Base-by-base conservation (phyloP, 2,329 filamentous ascomycete genomes). In the Lasiodiplodia sp. region DNA sequence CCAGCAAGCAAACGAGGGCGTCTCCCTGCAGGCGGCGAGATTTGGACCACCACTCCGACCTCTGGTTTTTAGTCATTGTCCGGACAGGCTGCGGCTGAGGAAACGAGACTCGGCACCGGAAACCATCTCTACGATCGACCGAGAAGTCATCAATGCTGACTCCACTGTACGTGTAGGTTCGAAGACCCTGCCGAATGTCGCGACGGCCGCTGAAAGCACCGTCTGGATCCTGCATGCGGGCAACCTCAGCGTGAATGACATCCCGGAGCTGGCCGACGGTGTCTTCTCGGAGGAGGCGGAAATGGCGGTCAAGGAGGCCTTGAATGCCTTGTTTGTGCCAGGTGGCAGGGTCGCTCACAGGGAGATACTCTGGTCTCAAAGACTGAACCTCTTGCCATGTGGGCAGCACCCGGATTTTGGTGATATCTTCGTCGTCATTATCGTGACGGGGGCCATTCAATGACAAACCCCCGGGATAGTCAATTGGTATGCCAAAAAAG, bases 221-320 rank as follows among this genome's bases (percentile, higher is more conserved):
- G 8, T 49, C 69, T 16, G 1, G 44, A 40, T 4, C 57, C 52
- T 49, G 72, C 69, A 56, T 70, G 64, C 28, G 37, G 4, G 6
- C 12, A 4, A 66, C 47, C 23, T 69, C 53, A 4, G 40, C 31
- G 7, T 62, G 38, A 11, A 69, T 47, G 1, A 81, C 81, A 71
- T 87, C 84, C 34, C 85, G 79, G 4, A 88, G 76, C 67, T 86
- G 82, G 0, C 85, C 84, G 2, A 88, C 77, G 0, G 82, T 85
- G 71, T 89, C 86, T 74, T 88, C 84, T 2, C 86, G 80, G 2
- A 87, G 74, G 0, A 88, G 81, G 10, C 86, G 82, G 58, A 88
- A 89, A 67, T 88, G 82, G 68, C 83, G 77, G 72, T 88, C 86
- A 0, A 88, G 72, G 0, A 85, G 80, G 2, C 85, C 84, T 47